Evolutionary conservation across 1,139 yeast species (phyloP), one percentile per base, ranked within the genome.

Genomic region (Debaryomyces udenii): DNA sequence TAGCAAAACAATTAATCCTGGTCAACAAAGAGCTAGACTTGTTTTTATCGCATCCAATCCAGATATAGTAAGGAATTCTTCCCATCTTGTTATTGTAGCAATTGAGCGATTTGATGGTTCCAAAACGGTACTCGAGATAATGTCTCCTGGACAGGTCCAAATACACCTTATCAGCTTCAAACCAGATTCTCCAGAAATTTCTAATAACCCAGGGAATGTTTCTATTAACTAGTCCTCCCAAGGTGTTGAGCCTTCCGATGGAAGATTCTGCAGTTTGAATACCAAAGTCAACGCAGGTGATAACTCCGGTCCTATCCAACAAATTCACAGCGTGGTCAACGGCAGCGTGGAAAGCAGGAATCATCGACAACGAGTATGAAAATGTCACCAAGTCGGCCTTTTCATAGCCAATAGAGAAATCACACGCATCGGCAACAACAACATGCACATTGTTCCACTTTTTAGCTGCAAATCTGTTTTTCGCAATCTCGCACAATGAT

Each of bases 131-230:
- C 61, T 86, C 96, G 56, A 86, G 74, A 62, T 86, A 86, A 56
- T 84, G 89, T 66, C 96, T 79, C 65, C 95, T 80, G 5, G 90
- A 76, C 29, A 90, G 82, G 57, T 86, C 95, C 52, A 86, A 73
- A 53, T 80, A 84, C 3, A 86, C 95, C 49, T 83, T 78, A 61
- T 86, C 96, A 42, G 86, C 84, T 62, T 86, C 96, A 62, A 86
- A 86, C 96, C 96, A 86, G 41, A 83, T 70, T 57, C 90, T 76
- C 96, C 96, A 86, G 59, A 86, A 86, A 33, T 87, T 84, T 58
- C 95, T 72, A 41, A 80, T 73, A 41, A 83, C 49, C 94, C 94
- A 86, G 29, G 89, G 83, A 47, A 80, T 83, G 57, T 85, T 85
- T 57, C 94, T 74, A 52, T 80, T 77, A 24, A 76, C 74, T 49